A percentile compares a stretch with the other conserved stretches of the same genome.
Evolutionary conservation across 768 basidiomycete genomes (phyloP).

Genomic region (Leccinum fibrillosum): DNA sequence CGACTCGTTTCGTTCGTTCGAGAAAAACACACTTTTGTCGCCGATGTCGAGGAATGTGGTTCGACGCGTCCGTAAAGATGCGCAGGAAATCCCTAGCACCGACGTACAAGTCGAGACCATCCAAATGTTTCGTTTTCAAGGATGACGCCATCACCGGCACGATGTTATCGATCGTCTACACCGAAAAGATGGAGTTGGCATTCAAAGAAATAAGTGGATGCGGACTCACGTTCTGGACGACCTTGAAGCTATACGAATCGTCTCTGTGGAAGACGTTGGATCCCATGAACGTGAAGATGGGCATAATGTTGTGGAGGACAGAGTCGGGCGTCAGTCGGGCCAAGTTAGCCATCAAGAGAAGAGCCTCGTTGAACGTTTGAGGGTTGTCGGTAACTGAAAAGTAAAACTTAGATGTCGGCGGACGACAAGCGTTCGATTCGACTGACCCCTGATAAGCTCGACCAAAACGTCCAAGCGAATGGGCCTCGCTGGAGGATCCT

Average conservation of each 20-base stretch:
- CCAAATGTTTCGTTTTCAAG: conserved; percentile 54
- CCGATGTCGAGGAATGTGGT: conserved; percentile 90
- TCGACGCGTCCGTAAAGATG: conserved; percentile 91
- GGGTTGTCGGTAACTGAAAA: conserved; percentile 79
- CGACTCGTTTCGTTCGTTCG: not conserved
- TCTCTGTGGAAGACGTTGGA: conserved; percentile 97
- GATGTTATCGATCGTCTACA: conserved; percentile 86
- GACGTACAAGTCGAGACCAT: conserved; percentile 59
- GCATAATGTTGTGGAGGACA: conserved; percentile 93
- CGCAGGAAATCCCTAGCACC: conserved; percentile 78
- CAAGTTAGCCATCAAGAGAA: conserved; percentile 81
- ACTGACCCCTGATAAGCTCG: conserved; percentile 75
- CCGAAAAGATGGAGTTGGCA: not conserved
- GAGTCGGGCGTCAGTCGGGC: conserved; percentile 86
- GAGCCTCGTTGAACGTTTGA: conserved; percentile 90
- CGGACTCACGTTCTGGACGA: conserved; percentile 78
- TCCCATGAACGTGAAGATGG: conserved; percentile 99
- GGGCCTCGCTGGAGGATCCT: conserved; percentile 56
- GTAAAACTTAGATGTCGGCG: not conserved
- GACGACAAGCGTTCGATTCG: not conserved
- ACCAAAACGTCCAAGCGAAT: conserved; percentile 84
- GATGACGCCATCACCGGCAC: conserved; percentile 91
- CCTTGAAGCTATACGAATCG: conserved; percentile 91
- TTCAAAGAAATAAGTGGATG: not conserved
- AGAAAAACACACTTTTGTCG: conserved; percentile 65